Conservation (phyloP, 345 rosid genomes). For the Zanthoxylum bungeanum region DNA sequence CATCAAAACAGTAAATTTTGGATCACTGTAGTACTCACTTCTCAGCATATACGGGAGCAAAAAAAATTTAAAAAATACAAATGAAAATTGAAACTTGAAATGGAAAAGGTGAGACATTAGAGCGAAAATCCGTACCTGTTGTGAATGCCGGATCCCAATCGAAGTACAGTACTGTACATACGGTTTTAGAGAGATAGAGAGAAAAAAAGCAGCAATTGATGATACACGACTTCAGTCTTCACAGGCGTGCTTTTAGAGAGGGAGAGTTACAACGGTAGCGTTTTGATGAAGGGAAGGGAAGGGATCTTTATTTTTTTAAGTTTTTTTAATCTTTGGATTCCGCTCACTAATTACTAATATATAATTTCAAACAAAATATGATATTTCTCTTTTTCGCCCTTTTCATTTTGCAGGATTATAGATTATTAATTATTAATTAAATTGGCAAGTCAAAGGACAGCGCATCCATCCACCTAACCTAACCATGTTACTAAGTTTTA, state of each 20-base stretch:
- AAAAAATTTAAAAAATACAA: neutral
- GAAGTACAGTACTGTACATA: neutral
- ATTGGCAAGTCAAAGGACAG: no score
- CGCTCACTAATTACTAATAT: neutral
- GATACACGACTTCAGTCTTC: neutral
- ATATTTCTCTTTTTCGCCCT: no score
- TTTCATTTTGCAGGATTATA: no score
- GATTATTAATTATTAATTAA: no score
- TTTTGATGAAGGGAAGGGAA: neutral
- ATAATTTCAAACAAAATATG: neutral
- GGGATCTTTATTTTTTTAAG: neutral
- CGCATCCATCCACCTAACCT: no score
- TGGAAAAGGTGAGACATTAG: neutral
- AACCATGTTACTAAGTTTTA: no score
- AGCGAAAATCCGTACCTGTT: neutral
- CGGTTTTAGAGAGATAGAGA: constrained; percentile 13
- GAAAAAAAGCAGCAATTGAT: neutral
- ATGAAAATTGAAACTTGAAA: neutral
- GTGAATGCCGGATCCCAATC: neutral
- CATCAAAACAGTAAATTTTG: neutral
- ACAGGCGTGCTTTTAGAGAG: neutral
- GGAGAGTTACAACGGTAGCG: neutral
- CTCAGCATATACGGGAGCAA: neutral
- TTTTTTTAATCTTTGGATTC: neutral
- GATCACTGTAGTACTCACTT: neutral